Evolutionary conservation across 2,329 filamentous ascomycete genomes (phyloP), one percentile per base, ranked within the genome.

Genomic region (Apiospora kogelbergensis): DNA sequence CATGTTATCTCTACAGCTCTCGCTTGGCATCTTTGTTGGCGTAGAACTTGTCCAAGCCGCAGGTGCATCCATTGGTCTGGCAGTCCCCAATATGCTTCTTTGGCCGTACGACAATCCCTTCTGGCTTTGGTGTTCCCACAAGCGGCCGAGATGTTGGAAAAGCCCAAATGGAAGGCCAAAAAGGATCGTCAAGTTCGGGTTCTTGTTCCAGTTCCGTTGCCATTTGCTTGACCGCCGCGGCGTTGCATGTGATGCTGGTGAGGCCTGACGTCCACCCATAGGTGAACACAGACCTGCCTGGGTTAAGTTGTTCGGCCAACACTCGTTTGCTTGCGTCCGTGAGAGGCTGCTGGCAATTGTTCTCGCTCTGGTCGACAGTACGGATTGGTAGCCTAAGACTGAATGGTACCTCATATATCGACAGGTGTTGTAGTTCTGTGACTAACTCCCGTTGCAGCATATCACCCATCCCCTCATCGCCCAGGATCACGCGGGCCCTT

Each of bases 191-290:
- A 11, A 75, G 60, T 11, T 26, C 69, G 4, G 73, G 67, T 15
- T 74, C 67, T 15, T 73, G 72, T 68, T 79, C 77, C n/a, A 78
- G 68, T 13, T 70, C 73, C 45, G 71, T 77, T 73, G 92, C 88
- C 60, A 95, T 88, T 72, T 90, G 86, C 72, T 88, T 91, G 26
- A 88, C 86, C 60, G 91, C 89, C 1, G 87, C 87, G 26, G 87
- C 85, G 76, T 95, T 94, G 71, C 90, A 91, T 3, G 91, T 93
- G 66, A 95, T 80, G 0, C 91, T 94, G 1, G 90, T 92, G 33
- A 86, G 76, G 0, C 85, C 82, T 10, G 82, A 80, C 11, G 84
- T 84, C 92, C 92, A 95, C 20, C 92, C 92, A 74, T 90, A 89
- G 67, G 92, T 81, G 75, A 94, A 93, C 10, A 93, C 91, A 24